Conservation (phyloP, 371 early-diverging fungal species). For the Basidiobolus meristosporus region DNA sequence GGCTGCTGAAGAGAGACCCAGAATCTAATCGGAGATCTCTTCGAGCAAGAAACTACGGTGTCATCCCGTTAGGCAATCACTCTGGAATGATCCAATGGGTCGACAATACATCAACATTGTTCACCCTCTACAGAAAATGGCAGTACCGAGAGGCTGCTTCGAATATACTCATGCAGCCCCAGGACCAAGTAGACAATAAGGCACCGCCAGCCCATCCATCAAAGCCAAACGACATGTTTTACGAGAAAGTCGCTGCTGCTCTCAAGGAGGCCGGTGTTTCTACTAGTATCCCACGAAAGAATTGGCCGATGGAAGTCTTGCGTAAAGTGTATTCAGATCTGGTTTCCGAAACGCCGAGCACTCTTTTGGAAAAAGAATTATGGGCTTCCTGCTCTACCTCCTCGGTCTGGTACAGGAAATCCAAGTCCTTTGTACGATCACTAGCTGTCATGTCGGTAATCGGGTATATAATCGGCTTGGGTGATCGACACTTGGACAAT, state of each 20-base stretch:
- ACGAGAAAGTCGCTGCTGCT: neutral
- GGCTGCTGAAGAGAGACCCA: conserved; percentile 51
- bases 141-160: neutral
- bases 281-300: neutral
- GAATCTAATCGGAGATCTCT: conserved; percentile 47
- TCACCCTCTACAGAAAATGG: neutral
- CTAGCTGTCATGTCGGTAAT: conserved; percentile 97
- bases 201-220: neutral
- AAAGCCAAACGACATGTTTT: neutral
- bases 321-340: conserved; percentile 23
- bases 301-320: conserved; percentile 5
- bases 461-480: conserved; percentile 93
- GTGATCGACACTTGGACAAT: conserved; percentile 98
- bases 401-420: conserved; percentile 62
- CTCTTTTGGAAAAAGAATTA: conserved; percentile 79
- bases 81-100: conserved; percentile 98
- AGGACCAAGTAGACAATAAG: neutral
- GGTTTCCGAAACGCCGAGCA: conserved; percentile 28
- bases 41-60: conserved; percentile 88
- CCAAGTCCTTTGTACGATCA: conserved; percentile 55
- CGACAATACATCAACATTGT: conserved; percentile 25
- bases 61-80: conserved; percentile 82
- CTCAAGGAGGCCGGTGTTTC: neutral
- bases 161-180: neutral
- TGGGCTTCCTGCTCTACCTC: conserved; percentile 62